Percentiles rank a stretch among this genome's conserved stretches.
These are phyloP conservation scores for Eucommia ulmoides DNA, from an alignment of 257 asterid species.

Conservation along the genomic window DNA sequence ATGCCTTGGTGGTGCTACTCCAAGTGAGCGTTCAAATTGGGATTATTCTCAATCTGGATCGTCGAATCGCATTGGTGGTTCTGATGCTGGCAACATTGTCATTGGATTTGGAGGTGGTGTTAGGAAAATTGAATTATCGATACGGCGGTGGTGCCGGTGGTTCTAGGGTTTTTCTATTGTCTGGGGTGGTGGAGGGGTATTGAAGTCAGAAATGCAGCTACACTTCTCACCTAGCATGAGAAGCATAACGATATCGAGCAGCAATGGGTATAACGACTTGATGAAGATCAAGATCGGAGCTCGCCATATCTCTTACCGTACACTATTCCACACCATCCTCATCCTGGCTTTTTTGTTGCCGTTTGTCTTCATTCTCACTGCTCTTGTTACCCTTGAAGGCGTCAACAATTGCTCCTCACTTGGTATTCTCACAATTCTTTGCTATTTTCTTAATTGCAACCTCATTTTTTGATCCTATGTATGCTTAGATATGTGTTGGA, in stretches of 20 bases:
- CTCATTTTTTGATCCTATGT: no score
- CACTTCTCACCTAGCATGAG: conserved; percentile 99
- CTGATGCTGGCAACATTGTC: conserved; percentile 14
- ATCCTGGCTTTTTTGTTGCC: conserved; percentile 86
- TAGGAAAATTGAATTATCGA: not conserved
- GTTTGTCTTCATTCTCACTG: conserved; percentile 84
- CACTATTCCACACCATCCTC: conserved; percentile 68
- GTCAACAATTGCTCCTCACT: conserved; percentile 96
- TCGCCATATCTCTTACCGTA: conserved; percentile 75
- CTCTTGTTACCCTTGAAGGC: conserved; percentile 91
- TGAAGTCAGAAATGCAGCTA: conserved; percentile 95
- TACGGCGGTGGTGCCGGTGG: no score
- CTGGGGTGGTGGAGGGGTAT: conserved; percentile 8
- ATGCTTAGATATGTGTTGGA: no score
- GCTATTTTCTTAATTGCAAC: no score
- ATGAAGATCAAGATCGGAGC: conserved; percentile 93
- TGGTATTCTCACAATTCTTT: conserved; percentile 32
- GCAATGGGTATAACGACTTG: conserved; percentile 53
- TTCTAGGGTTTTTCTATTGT: conserved; percentile 4
- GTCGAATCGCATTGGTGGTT: conserved; percentile 13
- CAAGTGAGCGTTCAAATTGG: not conserved
- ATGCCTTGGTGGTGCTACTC: conserved; percentile 14
- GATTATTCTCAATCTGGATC: conserved; percentile 3
- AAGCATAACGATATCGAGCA: conserved; percentile 95
- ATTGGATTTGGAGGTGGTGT: conserved; percentile 5